Evolutionary conservation across 192 early-diverging fungal genomes (phyloP), one percentile per base, ranked within the genome.

Genomic region (Coemansia sp.): DNA sequence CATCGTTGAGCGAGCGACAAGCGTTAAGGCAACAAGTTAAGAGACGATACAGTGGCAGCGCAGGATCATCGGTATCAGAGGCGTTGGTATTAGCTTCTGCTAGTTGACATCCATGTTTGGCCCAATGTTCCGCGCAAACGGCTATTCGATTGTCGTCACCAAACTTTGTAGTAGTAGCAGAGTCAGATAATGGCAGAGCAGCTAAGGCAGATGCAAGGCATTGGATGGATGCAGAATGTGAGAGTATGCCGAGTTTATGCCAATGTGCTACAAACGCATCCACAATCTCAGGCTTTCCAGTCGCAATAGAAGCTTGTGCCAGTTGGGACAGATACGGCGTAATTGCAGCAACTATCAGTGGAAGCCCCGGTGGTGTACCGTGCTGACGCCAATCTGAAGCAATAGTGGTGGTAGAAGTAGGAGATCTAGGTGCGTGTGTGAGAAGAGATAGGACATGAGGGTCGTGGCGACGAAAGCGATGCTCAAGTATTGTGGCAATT

Each of bases 271-370:
- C 33, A 10, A 59, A 20, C 1, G 27, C 25, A n/a, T 19, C 21
- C 5, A 71, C 57, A 3, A 21, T 6, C 10, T 6, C 58, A 3
- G 54, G 31, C 30, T 36, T 21, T 24, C 14, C 42, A 31, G 54
- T 21, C 19, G 39, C 11, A 17, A 14, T 17, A 17, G 39, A 27
- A 27, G 25, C 23, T 2, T 54, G 70, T 6, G 65, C 64, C 25
- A 71, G 61, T 29, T 62, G 10, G 2, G 59, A 30, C n/a, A 77
- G 14, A 52, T 77, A 68, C 4, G 75, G 75, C 10, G 62, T 29
- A 8, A 77, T 6, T 20, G 61, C 64, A 6, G 11, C 22, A 11
- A 65, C 61, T 8, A 71, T 36, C 1, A 59, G 11, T 17, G 39
- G 39, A 17, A 46, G 39, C 39, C 39, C 39, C 14, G 9, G 39